A percentile compares a stretch with the other conserved stretches of the same genome.
Conservation (phyloP, 2,329 filamentous ascomycete genomes). For the Curvularia sp. region DNA sequence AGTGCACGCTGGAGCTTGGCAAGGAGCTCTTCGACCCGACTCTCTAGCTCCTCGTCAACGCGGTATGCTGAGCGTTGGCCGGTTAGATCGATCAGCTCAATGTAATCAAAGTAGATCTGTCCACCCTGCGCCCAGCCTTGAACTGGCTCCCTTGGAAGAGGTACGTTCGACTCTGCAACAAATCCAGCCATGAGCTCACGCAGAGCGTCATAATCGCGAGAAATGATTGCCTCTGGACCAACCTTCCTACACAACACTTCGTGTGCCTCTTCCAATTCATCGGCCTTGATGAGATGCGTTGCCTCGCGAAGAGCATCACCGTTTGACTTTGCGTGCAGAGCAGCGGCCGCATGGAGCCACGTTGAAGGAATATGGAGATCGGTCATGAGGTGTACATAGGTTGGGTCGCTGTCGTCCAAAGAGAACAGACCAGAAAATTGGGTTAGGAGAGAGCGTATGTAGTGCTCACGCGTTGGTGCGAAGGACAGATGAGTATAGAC, state of each 20-base stretch:
- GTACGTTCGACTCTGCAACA: slow-evolving; percentile 42
- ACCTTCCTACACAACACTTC: slow-evolving; percentile 80
- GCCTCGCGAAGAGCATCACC: slow-evolving; percentile 67
- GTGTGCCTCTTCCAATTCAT: slow-evolving; percentile 81
- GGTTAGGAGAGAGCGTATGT: slow-evolving; percentile 69
- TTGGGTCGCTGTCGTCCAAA: slow-evolving; percentile 63
- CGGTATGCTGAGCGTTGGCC: slow-evolving; percentile 39
- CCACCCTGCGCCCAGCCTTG: slow-evolving; percentile 80
- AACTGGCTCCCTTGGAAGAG: slow-evolving; percentile 56
- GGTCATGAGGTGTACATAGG: slow-evolving; percentile 66
- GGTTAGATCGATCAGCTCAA: slow-evolving; percentile 57
- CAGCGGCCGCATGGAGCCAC: slow-evolving; percentile 90
- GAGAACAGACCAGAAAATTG: slow-evolving; percentile 70
- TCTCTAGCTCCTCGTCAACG: slow-evolving; percentile 42
- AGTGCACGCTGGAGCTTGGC: slow-evolving; percentile 48
- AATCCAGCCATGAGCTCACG: slow-evolving; percentile 76
- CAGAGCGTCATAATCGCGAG: slow-evolving; percentile 77
- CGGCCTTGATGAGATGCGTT: slow-evolving; percentile 77
- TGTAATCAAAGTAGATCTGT: slow-evolving; percentile 75
- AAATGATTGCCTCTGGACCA: slow-evolving; percentile 81
- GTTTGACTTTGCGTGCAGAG: slow-evolving; percentile 78
- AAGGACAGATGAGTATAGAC: slow-evolving; percentile 78
- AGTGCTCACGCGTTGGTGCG: slow-evolving; percentile 69
- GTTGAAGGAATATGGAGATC: slow-evolving; percentile 73
- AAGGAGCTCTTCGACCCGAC: slow-evolving; percentile 42